Percentiles rank a stretch among this genome's conserved stretches.
Evolutionary conservation across 2,329 filamentous ascomycete genomes (phyloP).

Genomic region (Fusarium neocosmosporiellum): DNA sequence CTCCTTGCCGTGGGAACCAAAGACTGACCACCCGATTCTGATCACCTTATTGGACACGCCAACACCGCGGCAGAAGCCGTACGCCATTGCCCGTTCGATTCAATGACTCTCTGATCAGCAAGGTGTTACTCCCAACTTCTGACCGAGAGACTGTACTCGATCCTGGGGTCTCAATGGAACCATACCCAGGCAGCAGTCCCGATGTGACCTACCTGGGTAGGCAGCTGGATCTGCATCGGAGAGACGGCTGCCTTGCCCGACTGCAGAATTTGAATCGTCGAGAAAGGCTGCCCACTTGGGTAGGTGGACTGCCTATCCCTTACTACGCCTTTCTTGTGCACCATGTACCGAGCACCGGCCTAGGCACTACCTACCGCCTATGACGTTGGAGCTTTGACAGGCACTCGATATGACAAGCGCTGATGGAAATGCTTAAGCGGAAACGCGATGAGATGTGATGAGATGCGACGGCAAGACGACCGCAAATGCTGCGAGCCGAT

Average conservation of each 20-base stretch:
- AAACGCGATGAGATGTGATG: neutral
- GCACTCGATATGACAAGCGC: neutral
- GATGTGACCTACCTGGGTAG: neutral
- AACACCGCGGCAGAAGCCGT: neutral
- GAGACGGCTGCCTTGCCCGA: conserved; percentile 18
- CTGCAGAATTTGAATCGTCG: conserved; percentile 10
- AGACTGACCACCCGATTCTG: neutral
- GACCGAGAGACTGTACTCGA: neutral
- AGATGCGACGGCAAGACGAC: neutral
- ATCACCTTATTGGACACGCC: neutral
- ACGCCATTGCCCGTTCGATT: neutral
- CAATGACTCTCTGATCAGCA: neutral
- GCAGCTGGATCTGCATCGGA: conserved; percentile 7
- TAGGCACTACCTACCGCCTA: neutral
- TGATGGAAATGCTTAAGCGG: conserved; percentile 20
- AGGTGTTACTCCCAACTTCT: neutral
- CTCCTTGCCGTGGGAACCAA: neutral
- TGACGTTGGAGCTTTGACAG: conserved; percentile 21
- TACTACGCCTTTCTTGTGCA: conserved; percentile 13
- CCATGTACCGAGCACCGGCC: conserved; percentile 18
- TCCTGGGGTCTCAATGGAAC: neutral
- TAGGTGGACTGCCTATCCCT: conserved; percentile 17
- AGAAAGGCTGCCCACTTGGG: conserved; percentile 18
- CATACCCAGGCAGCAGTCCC: neutral
- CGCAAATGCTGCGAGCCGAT: neutral